phyloP scores from a whole-genome alignment of 306 rosid genomes.

The Acacia confusa region DNA sequence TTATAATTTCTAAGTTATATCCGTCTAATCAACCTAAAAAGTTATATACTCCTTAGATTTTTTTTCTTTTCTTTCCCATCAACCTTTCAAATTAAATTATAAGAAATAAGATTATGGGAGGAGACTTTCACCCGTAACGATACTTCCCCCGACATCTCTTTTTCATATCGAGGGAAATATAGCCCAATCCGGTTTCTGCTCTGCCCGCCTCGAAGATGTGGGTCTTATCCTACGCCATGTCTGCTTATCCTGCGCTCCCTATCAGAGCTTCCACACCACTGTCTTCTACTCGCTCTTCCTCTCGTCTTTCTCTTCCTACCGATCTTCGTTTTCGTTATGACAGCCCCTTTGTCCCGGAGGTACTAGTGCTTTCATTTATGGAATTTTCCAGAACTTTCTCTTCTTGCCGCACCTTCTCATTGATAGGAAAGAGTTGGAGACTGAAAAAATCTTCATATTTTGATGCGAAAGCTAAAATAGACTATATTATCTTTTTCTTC shows the following conservation, averaged over 20 bases:
- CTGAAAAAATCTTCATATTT: background rate
- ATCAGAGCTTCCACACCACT: slow-evolving; percentile 38
- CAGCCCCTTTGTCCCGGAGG: slow-evolving; percentile 79
- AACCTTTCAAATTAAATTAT: too few relatives aligned
- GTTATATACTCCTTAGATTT: too few relatives aligned
- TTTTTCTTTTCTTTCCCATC: too few relatives aligned
- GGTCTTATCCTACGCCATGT: slow-evolving; percentile 30
- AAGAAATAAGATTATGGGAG: too few relatives aligned
- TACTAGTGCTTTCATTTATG: background rate
- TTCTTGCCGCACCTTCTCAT: slow-evolving; percentile 1
- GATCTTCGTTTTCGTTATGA: slow-evolving; percentile 24
- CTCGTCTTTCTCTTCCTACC: slow-evolving; percentile 40
- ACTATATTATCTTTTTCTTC: background rate
- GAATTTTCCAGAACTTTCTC: background rate
- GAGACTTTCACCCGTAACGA: too few relatives aligned
- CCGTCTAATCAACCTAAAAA: too few relatives aligned
- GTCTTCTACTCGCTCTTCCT: background rate
- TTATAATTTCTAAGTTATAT: too few relatives aligned
- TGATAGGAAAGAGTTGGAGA: background rate
- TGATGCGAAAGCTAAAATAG: background rate
- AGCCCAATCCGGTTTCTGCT: background rate
- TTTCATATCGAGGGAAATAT: too few relatives aligned
- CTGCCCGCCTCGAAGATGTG: slow-evolving; percentile 37
- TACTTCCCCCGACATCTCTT: too few relatives aligned
- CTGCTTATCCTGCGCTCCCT: slow-evolving; percentile 48